Conservation (phyloP, 2,329 filamentous ascomycete genomes). For the Calonectria multiphialidica region DNA sequence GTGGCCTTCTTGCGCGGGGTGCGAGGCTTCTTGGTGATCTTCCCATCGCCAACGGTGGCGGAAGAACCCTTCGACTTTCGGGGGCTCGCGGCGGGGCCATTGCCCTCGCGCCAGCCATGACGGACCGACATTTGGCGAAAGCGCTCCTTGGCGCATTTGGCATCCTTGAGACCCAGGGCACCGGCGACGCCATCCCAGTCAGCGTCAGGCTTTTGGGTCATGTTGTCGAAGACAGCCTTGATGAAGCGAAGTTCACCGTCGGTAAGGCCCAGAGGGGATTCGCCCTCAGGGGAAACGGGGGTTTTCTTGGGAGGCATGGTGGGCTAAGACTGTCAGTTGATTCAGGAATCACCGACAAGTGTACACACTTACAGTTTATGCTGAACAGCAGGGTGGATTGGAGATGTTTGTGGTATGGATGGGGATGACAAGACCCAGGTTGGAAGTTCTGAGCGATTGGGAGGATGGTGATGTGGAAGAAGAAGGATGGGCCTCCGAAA, state of each 20-base stretch:
- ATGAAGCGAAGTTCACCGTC: conserved; percentile 53
- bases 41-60: conserved; percentile 36
- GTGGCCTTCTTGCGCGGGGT: conserved; percentile 46
- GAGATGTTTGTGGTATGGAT: background rate
- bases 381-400: background rate
- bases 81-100: conserved; percentile 33
- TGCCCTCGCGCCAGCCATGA: conserved; percentile 53
- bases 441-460: background rate
- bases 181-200: conserved; percentile 55
- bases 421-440: background rate
- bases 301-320: conserved; percentile 51
- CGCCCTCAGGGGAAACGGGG: conserved; percentile 31
- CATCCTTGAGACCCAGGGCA: conserved; percentile 53
- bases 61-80: conserved; percentile 43
- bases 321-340: background rate
- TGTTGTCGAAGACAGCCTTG: conserved; percentile 56
- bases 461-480: background rate
- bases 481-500: background rate
- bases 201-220: conserved; percentile 54
- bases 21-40: conserved; percentile 49
- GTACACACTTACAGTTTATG: conserved; percentile 15
- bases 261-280: conserved; percentile 43
- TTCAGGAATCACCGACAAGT: too few species aligned
- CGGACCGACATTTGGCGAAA: conserved; percentile 55
- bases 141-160: conserved; percentile 56